Evolutionary conservation across 441 rosid species (phyloP), one percentile per base, ranked within the genome.

Genomic region (Populus tomentosa): DNA sequence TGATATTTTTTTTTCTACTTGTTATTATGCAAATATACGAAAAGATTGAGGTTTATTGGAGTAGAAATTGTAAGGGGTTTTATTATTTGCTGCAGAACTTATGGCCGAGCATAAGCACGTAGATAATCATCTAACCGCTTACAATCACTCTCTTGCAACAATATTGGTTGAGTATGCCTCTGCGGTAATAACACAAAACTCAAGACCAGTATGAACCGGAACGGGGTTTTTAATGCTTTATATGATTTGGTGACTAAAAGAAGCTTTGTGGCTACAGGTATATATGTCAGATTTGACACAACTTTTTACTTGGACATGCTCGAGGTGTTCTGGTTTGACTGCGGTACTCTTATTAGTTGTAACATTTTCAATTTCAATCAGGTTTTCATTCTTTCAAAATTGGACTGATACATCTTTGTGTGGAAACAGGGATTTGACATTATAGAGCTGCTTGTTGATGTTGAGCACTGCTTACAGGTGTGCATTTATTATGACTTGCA

Each of bases 101-200:
- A 88, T 83, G 78, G 72, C 82, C 74, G 78, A 82, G 80, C 80
- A 87, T 75, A 68, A 64, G 76, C 74, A 70, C 28, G 1, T 26
- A 7, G 79, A 75, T 75, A 75, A 69, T 69, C 70, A 36, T 77
- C 24, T 68, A 20, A 84, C 88, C 40, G 81, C 76, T 79, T 95
- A 90, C 86, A 95, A 95, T 84, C 97, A 87, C 82, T 92, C 98
- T 23, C 92, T 92, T 53, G 94, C 96, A 38, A 82, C 81, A 10
- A 92, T 88, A 78, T 85, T 93, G 83, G 99, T 92, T 78, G 94
- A 95, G 82, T 95, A 95, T 80, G 96, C 98, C 33, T 92, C 99
- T 74, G 99, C 99, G 62, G 99, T 95, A 86, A 24, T 6, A 10
- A 2, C 24, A 21, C 11, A 14, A 23, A 62, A 40, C 11, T 70